These are phyloP conservation scores for Claviceps quebecensis DNA, from an alignment of 2,329 filamentous ascomycete species.

Conservation along the genomic window DNA sequence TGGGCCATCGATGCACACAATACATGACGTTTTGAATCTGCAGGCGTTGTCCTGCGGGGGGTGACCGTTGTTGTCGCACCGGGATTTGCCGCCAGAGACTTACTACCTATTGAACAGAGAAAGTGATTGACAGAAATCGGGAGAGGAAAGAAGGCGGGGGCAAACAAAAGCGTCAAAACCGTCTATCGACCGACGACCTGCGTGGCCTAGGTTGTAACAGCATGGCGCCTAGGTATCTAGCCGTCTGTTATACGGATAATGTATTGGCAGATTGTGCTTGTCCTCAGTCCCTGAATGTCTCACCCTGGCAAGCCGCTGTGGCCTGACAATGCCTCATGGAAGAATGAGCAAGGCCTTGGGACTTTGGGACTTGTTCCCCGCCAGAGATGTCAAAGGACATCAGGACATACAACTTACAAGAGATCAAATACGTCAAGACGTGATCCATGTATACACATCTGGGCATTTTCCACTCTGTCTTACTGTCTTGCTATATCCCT, in stretches of 20 bases:
- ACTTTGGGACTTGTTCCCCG: neutral
- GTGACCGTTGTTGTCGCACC: constrained; percentile 3
- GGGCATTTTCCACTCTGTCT: neutral
- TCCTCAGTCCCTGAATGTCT: constrained; percentile 10
- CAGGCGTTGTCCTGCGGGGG: constrained; percentile 6
- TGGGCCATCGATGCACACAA: constrained; percentile 4
- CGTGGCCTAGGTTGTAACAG: too few species aligned
- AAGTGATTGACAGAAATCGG: neutral
- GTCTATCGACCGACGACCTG: neutral
- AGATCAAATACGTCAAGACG: too few species aligned
- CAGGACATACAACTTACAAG: too few species aligned
- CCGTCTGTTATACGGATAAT: neutral
- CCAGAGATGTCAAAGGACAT: neutral
- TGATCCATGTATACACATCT: neutral
- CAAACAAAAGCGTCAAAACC: neutral
- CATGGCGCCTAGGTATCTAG: neutral
- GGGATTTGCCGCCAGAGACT: constrained; percentile 1
- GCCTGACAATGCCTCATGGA: constrained; percentile 7
- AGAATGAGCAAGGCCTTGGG: constrained; percentile 2
- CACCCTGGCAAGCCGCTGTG: constrained; percentile 2
- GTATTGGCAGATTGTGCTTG: neutral
- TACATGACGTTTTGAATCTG: constrained; percentile 7
- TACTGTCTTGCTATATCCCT: constrained; percentile 3
- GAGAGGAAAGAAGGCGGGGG: neutral
- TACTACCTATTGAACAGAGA: too few species aligned